phyloP scores from a whole-genome alignment of 2,329 filamentous ascomycete genomes.

The Ceratocystis lukuohia region DNA sequence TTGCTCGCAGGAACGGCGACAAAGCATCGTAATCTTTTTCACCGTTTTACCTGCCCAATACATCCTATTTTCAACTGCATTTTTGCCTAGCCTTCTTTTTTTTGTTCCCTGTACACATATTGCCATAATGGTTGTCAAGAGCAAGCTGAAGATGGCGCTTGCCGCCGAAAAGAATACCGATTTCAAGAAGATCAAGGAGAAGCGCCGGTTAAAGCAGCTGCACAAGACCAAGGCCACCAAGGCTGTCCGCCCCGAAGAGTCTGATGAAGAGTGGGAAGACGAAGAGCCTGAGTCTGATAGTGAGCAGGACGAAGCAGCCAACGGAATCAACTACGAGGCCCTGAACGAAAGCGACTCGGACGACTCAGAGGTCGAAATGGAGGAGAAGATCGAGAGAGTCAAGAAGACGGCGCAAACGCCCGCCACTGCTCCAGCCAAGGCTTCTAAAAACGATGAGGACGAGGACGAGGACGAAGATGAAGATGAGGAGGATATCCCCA shows the following conservation, averaged over 20 bases:
- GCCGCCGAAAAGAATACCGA: slow-evolving; percentile 42
- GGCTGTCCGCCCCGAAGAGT: slow-evolving; percentile 23
- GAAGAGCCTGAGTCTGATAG: slow-evolving; percentile 25
- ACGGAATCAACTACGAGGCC: slow-evolving; percentile 36
- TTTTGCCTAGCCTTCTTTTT: background rate
- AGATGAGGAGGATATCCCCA: slow-evolving; percentile 74
- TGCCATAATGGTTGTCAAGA: slow-evolving; percentile 31
- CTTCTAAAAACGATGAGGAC: slow-evolving; percentile 30
- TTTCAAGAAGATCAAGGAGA: slow-evolving; percentile 38
- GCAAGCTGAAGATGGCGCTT: slow-evolving; percentile 41
- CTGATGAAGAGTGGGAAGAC: slow-evolving; percentile 29
- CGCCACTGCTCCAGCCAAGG: slow-evolving; percentile 20
- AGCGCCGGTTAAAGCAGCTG: slow-evolving; percentile 35
- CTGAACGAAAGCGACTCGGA: slow-evolving; percentile 48
- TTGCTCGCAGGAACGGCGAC: background rate
- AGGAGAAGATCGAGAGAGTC: slow-evolving; percentile 50
- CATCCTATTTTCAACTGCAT: background rate
- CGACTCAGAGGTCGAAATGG: slow-evolving; percentile 64
- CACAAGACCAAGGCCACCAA: slow-evolving; percentile 28
- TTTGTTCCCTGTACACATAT: background rate
- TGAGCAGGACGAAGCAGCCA: slow-evolving; percentile 23
- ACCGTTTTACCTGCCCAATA: background rate
- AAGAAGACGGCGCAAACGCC: slow-evolving; percentile 30
- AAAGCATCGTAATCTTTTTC: background rate
- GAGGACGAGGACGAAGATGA: slow-evolving; percentile 52